These are phyloP conservation scores for Sporothrix protearum DNA, from an alignment of 2,329 filamentous ascomycete genomes.

Conservation along the genomic window DNA sequence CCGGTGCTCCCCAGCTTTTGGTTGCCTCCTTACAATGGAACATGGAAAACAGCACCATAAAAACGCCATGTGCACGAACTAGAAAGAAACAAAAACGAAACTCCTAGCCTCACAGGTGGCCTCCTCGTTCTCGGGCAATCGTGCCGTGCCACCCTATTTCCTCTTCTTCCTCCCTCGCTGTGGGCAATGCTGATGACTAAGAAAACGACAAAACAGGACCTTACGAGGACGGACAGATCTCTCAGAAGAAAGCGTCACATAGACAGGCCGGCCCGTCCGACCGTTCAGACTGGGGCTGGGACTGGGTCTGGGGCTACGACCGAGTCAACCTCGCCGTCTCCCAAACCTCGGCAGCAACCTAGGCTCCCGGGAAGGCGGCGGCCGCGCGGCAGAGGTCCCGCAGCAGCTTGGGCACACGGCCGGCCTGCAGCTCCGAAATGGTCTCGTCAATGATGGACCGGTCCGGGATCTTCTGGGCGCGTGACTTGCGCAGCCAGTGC, in stretches of 20 bases:
- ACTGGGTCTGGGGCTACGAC: too few species aligned
- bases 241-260: too few species aligned
- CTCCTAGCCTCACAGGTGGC: neutral
- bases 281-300: too few species aligned
- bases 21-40: neutral
- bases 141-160: neutral
- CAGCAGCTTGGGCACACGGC: slow-evolving; percentile 36
- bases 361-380: slow-evolving; percentile 29
- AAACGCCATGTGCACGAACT: neutral
- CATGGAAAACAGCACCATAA: neutral
- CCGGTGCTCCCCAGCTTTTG: neutral
- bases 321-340: too few species aligned
- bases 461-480: slow-evolving; percentile 38
- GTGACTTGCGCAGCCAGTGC: slow-evolving; percentile 46
- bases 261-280: too few species aligned
- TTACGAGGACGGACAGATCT: too few species aligned
- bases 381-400: slow-evolving; percentile 33
- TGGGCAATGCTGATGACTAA: slow-evolving; percentile 10
- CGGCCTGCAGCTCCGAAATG: slow-evolving; percentile 37
- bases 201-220: neutral
- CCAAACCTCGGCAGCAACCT: neutral
- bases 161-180: neutral
- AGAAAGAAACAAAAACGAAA: neutral
- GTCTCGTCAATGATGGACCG: slow-evolving; percentile 38
- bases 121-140: neutral